Percentiles rank a stretch among this genome's conserved stretches.
These are phyloP conservation scores for Fusarium sp. DNA, from an alignment of 2,329 filamentous ascomycete genomes.

Conservation along the genomic window DNA sequence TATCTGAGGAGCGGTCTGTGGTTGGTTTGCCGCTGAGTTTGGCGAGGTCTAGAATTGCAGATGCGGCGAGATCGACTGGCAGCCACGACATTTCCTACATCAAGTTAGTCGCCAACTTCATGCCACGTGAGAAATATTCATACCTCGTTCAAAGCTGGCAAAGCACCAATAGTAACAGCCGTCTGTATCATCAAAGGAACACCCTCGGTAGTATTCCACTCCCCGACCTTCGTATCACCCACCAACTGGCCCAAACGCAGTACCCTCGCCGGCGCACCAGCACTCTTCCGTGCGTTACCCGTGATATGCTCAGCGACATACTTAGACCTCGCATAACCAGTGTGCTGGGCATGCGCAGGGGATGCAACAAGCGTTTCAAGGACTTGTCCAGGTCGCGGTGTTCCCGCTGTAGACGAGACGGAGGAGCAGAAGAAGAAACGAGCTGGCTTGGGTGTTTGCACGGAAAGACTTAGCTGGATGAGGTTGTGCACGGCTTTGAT, in stretches of 20 bases:
- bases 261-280: constrained; percentile 50
- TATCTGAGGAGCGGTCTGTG: constrained; percentile 2
- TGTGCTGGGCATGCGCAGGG: constrained; percentile 56
- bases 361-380: constrained; percentile 53
- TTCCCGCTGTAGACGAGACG: constrained; percentile 52
- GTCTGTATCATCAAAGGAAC: constrained; percentile 66
- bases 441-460: constrained; percentile 18
- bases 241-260: constrained; percentile 65
- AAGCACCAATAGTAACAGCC: constrained; percentile 59
- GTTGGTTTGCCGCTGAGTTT: constrained; percentile 4
- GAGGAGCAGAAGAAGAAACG: constrained; percentile 66
- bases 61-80: constrained; percentile 37
- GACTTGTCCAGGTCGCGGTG: constrained; percentile 52
- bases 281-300: constrained; percentile 49
- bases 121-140: not conserved
- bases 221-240: constrained; percentile 60
- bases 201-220: constrained; percentile 66
- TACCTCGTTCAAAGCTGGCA: constrained; percentile 62
- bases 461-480: constrained; percentile 54
- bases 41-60: constrained; percentile 33
- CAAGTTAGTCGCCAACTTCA: not conserved
- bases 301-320: constrained; percentile 57
- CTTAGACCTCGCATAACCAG: constrained; percentile 60
- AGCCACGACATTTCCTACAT: constrained; percentile 43
- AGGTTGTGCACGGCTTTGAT: constrained; percentile 62